phyloP scores from a whole-genome alignment of 1,284 basidiomycete species.

The Puccinia polysora region DNA sequence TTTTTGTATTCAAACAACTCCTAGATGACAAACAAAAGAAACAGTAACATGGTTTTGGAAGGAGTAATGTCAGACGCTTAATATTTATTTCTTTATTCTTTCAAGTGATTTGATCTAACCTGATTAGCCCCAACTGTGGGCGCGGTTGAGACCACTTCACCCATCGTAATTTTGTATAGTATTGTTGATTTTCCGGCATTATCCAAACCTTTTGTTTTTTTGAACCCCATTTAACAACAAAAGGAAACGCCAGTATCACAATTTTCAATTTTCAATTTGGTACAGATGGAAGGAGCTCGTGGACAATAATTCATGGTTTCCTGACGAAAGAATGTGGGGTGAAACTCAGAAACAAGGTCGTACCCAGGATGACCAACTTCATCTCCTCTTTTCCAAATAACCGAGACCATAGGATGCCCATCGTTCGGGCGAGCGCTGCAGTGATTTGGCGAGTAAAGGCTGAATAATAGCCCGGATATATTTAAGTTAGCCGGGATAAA shows the following conservation, averaged over 20 bases:
- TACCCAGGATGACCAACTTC: constrained; percentile 55
- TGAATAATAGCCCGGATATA: no score
- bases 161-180: constrained; percentile 58
- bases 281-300: background rate
- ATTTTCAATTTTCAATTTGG: no score
- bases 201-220: constrained; percentile 51
- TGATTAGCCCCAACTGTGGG: constrained; percentile 57
- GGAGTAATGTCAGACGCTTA: no score
- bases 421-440: background rate
- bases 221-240: background rate
- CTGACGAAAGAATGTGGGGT: background rate
- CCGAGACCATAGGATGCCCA: constrained; percentile 54
- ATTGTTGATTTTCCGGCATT: constrained; percentile 58
- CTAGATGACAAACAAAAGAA: background rate
- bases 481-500: no score
- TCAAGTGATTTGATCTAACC: constrained; percentile 32
- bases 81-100: background rate
- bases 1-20: constrained; percentile 57
- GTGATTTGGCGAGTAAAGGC: background rate
- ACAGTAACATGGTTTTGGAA: background rate
- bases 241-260: constrained; percentile 29
- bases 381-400: constrained; percentile 57
- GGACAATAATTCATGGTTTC: background rate
- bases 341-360: background rate
- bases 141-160: constrained; percentile 57